Conservation (phyloP, 2,329 filamentous ascomycete species). For the Pestalotiopsis fici region DNA sequence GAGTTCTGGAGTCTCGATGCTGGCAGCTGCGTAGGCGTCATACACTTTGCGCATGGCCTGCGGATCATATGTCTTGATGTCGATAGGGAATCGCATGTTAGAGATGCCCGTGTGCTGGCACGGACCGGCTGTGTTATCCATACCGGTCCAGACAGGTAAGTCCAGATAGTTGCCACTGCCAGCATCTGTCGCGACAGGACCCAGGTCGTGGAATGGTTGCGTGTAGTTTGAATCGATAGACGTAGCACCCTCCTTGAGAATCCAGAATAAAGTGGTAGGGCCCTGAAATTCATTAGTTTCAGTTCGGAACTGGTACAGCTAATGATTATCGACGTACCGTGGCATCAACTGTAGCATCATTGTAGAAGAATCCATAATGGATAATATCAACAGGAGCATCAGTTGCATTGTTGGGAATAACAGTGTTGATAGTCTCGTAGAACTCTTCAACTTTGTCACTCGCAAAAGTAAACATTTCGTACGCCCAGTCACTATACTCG, state of each 20-base stretch:
- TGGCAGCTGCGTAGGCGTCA: slow-evolving; percentile 31
- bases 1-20: slow-evolving; percentile 26
- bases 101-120: slow-evolving; percentile 42
- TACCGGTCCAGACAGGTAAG: slow-evolving; percentile 43
- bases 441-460: slow-evolving; percentile 45
- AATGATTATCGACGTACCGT: slow-evolving; percentile 10
- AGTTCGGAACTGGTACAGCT: background rate
- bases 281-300: slow-evolving; percentile 31
- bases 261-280: slow-evolving; percentile 41
- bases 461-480: slow-evolving; percentile 41
- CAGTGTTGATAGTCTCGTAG: slow-evolving; percentile 32
- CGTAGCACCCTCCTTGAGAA: slow-evolving; percentile 43
- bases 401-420: slow-evolving; percentile 30
- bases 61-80: slow-evolving; percentile 38
- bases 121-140: slow-evolving; percentile 32
- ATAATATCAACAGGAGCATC: slow-evolving; percentile 41
- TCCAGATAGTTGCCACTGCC: slow-evolving; percentile 44
- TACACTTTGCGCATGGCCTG: slow-evolving; percentile 28
- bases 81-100: slow-evolving; percentile 45
- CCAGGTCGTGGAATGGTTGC: slow-evolving; percentile 40
- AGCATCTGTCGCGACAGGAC: slow-evolving; percentile 31
- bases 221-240: slow-evolving; percentile 41
- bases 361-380: slow-evolving; percentile 52
- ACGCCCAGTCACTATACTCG: slow-evolving; percentile 34
- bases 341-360: slow-evolving; percentile 40